Evolutionary conservation across 1,284 basidiomycete species (phyloP).

Genomic region (Ganoderma leucocontextum): DNA sequence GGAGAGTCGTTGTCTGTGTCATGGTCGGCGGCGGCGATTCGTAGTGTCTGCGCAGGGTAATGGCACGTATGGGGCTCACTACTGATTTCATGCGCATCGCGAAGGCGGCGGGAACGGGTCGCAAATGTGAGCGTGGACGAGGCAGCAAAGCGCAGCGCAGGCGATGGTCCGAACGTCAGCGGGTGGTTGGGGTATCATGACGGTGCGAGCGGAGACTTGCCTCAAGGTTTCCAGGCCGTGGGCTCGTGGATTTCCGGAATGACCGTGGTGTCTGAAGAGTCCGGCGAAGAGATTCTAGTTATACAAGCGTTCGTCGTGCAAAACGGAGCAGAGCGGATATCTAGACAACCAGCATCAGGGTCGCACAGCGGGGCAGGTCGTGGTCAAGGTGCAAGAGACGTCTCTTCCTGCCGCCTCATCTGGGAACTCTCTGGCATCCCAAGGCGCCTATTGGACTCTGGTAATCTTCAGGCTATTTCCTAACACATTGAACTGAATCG

Average conservation of each 20-base stretch:
- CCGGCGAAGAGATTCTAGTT: constrained; percentile 6
- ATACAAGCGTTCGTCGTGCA: constrained; percentile 15
- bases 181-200: not conserved
- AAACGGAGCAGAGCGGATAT: constrained; percentile 1
- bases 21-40: constrained; percentile 44
- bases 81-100: constrained; percentile 29
- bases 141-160: not conserved
- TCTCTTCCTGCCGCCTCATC: constrained; percentile 7
- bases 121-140: not conserved
- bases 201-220: constrained; percentile 8
- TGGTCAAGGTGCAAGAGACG: constrained; percentile 8
- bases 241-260: constrained; percentile 15
- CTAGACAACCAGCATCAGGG: constrained; percentile 18
- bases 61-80: constrained; percentile 23
- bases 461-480: no score
- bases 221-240: constrained; percentile 23
- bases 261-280: constrained; percentile 8
- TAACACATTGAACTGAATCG: not conserved
- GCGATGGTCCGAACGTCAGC: constrained; percentile 3
- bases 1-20: constrained; percentile 70
- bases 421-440: not conserved
- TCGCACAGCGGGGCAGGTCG: constrained; percentile 8
- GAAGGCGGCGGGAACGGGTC: not conserved
- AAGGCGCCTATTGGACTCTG: not conserved
- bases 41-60: constrained; percentile 30